Evolutionary conservation across 768 basidiomycete species (phyloP).

Genomic region (Mycena kentingensis): DNA sequence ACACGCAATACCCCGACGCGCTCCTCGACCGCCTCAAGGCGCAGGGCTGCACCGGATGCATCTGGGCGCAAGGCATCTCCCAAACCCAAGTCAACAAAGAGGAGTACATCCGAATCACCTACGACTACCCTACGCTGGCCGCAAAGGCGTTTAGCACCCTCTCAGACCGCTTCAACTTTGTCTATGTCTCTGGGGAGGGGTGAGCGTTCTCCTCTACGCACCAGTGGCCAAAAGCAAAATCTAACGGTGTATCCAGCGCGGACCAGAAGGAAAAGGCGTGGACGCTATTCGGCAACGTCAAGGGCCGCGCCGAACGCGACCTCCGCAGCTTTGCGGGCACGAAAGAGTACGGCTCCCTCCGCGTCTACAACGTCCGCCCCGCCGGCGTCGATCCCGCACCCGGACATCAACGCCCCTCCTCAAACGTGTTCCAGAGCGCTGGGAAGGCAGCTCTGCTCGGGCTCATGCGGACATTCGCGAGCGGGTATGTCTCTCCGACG

Average conservation of each 20-base stretch:
- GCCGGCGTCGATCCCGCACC: constrained; percentile 19
- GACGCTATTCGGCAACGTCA: constrained; percentile 27
- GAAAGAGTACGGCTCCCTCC: constrained; percentile 12
- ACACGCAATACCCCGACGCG: constrained; percentile 20
- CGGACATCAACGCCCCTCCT: background rate
- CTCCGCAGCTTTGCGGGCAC: constrained; percentile 19
- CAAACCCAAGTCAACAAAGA: constrained; percentile 27
- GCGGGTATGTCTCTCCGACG: constrained; percentile 19
- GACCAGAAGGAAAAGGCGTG: constrained; percentile 28
- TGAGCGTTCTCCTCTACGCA: background rate
- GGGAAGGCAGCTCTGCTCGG: background rate
- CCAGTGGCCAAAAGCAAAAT: too few relatives aligned
- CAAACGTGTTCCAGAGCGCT: background rate
- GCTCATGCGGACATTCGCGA: background rate
- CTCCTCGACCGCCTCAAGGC: constrained; percentile 19
- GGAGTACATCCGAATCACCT: constrained; percentile 31
- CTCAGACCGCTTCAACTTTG: constrained; percentile 32
- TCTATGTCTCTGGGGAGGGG: constrained; percentile 31
- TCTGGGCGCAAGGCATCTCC: constrained; percentile 33
- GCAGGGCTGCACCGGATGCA: constrained; percentile 28
- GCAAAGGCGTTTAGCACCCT: constrained; percentile 26
- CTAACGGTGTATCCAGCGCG: constrained; percentile 17
- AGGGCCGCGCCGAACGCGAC: constrained; percentile 28
- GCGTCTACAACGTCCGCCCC: constrained; percentile 27
- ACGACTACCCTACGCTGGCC: constrained; percentile 29